A percentile compares a stretch with the other conserved stretches of the same genome.
Evolutionary conservation across 176 grass and related monocot species (phyloP).

Genomic region (Hordeum marinum): DNA sequence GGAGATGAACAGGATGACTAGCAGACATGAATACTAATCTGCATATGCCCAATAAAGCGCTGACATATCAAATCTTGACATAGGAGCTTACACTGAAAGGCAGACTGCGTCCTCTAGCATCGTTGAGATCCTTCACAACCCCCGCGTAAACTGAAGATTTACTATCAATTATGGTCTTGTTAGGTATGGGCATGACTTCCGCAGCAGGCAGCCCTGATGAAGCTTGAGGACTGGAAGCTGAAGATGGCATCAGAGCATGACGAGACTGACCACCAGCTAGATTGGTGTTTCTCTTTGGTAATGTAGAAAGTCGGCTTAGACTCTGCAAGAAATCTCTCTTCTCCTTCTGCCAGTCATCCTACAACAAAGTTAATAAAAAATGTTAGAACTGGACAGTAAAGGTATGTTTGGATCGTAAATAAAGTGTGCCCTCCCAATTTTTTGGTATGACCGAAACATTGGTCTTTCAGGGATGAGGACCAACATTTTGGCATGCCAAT

Average conservation of each 20-base stretch:
- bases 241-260: slow-evolving; percentile 45
- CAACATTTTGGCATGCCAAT: background rate
- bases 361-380: slow-evolving; percentile 16
- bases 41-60: background rate
- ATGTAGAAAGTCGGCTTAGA: slow-evolving; percentile 81
- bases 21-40: slow-evolving; percentile 14
- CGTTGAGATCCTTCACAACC: slow-evolving; percentile 71
- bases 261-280: slow-evolving; percentile 40
- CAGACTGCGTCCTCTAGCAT: slow-evolving; percentile 70
- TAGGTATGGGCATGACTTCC: slow-evolving; percentile 65
- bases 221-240: slow-evolving; percentile 56
- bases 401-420: background rate
- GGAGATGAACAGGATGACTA: slow-evolving; percentile 8
- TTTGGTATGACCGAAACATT: background rate
- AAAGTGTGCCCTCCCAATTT: background rate
- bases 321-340: slow-evolving; percentile 89
- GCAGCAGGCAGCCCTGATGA: slow-evolving; percentile 37
- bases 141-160: slow-evolving; percentile 89
- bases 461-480: background rate
- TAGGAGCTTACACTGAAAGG: slow-evolving; percentile 62
- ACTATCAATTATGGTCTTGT: slow-evolving; percentile 85
- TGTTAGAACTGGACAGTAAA: slow-evolving; percentile 14
- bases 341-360: slow-evolving; percentile 98
- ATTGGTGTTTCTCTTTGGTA: slow-evolving; percentile 79
- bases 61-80: slow-evolving; percentile 12